These are phyloP conservation scores for Cudoniella acicularis DNA, from an alignment of 495 filamentous ascomycete genomes.

Conservation along the genomic window DNA sequence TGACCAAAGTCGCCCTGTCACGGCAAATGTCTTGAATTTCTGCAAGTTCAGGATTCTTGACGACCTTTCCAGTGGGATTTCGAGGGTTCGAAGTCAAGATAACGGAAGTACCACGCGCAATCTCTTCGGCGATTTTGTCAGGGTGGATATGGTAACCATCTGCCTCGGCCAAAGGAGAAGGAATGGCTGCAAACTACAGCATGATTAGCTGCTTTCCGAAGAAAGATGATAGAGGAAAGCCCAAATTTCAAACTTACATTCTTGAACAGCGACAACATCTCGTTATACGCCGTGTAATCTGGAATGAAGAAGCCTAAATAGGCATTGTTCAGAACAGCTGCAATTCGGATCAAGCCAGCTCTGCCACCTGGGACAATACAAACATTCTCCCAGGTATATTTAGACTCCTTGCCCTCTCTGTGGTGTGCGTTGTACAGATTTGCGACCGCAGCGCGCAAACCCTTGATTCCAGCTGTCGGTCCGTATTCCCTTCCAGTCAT, in stretches of 20 bases:
- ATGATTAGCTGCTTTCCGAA: slow-evolving; percentile 1
- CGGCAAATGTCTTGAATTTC: slow-evolving; percentile 90
- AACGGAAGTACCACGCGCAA: slow-evolving; percentile 80
- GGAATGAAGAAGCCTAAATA: slow-evolving; percentile 88
- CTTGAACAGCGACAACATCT: slow-evolving; percentile 74
- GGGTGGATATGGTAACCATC: slow-evolving; percentile 90
- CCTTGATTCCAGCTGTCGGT: slow-evolving; percentile 90
- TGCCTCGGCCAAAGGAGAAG: slow-evolving; percentile 74
- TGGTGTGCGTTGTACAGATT: slow-evolving; percentile 91
- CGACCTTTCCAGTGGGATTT: slow-evolving; percentile 89
- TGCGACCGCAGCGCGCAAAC: slow-evolving; percentile 84
- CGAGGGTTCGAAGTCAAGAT: slow-evolving; percentile 95
- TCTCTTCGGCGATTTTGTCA: slow-evolving; percentile 87
- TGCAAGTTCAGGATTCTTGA: slow-evolving; percentile 74
- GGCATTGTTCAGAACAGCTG: slow-evolving; percentile 87
- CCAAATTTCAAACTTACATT: slow-evolving; percentile 19
- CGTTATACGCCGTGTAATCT: slow-evolving; percentile 80
- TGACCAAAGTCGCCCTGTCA: slow-evolving; percentile 83
- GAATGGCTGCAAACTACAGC: slow-evolving; percentile 82
- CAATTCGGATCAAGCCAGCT: slow-evolving; percentile 89
- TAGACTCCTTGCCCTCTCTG: slow-evolving; percentile 77
- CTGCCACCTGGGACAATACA: slow-evolving; percentile 93
- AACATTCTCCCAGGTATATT: slow-evolving; percentile 99
- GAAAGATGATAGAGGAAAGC: not conserved
- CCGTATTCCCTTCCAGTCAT: slow-evolving; percentile 82